Evolutionary conservation across 257 asterid genomes (phyloP), one percentile per base, ranked within the genome.

Genomic region (Solanum bulbocastanum): DNA sequence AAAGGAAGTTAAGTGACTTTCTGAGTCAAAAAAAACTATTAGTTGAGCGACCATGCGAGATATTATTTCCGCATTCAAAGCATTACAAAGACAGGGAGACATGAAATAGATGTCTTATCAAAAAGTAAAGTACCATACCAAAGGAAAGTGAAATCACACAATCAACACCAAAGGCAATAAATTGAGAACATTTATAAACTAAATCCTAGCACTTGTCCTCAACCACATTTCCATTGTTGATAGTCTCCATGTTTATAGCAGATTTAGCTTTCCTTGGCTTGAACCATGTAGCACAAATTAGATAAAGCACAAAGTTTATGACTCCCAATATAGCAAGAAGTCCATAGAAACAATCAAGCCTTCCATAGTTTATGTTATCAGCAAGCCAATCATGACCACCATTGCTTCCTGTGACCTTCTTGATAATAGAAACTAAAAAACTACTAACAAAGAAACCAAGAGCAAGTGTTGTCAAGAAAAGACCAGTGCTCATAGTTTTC

Each of bases 401-500:
- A 23, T 72, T 72, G 82, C 82, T n/a, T 84, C 92, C 86, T 1
- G 96, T 95, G 52, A 91, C 95, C 91, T 92, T 93, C 90, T 93
- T 93, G 9, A 96, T 90, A 2, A 95, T 91, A 0, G 95, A 92
- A 5, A 96, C 99, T 42, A 96, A 81, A 86, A 96, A 92, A 86
- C 98, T 95, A 75, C 98, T 95, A 10, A 95, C 89, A 72, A 97
- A 94, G 89, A 95, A 97, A 1, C 99, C 99, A 1, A 95, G 95
- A 0, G 99, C 93, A 9, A 95, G 93, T 0, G 99, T 97, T 2
- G 98, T 93, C 87, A 97, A 85, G 93, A 97, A 97, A 33, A 97
- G 96, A 11, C 98, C 99, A 2, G 99, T 97, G 94, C 99, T 97
- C 97, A 94, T 94, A 2, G 99, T 93, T 87, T 95, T 97, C 99